These are phyloP conservation scores for Termitomyces heimii DNA, from an alignment of 768 basidiomycete species.

Conservation along the genomic window DNA sequence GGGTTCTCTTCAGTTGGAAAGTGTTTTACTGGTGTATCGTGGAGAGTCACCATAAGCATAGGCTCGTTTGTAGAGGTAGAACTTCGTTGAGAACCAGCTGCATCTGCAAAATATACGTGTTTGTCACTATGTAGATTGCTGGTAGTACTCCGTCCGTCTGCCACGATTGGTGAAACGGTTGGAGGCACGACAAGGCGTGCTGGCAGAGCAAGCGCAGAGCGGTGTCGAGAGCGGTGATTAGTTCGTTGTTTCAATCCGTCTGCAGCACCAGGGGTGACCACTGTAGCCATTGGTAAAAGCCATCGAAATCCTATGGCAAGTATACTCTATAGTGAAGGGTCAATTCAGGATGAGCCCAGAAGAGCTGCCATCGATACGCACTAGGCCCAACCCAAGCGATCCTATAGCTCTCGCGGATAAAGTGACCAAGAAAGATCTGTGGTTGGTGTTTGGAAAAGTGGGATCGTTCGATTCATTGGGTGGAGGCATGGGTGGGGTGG, in stretches of 20 bases:
- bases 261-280: neutral
- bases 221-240: constrained; percentile 8
- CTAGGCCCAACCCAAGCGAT: constrained; percentile 31
- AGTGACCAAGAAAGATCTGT: constrained; percentile 13
- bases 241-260: neutral
- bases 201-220: constrained; percentile 4
- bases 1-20: neutral
- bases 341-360: neutral
- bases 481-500: constrained; percentile 4
- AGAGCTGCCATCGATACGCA: constrained; percentile 15
- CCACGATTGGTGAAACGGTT: neutral
- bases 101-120: constrained; percentile 12
- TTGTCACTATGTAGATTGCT: constrained; percentile 1
- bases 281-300: constrained; percentile 23
- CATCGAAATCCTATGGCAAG: constrained; percentile 38
- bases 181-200: constrained; percentile 1
- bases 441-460: constrained; percentile 2
- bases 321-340: constrained; percentile 28
- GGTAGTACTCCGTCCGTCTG: neutral
- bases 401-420: constrained; percentile 19
- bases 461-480: neutral
- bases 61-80: neutral
- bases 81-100: neutral
- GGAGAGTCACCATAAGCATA: neutral
- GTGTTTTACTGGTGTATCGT: neutral